These are phyloP conservation scores for Chytriomyces sp. DNA, from an alignment of 192 early-diverging fungal species.

Conservation along the genomic window DNA sequence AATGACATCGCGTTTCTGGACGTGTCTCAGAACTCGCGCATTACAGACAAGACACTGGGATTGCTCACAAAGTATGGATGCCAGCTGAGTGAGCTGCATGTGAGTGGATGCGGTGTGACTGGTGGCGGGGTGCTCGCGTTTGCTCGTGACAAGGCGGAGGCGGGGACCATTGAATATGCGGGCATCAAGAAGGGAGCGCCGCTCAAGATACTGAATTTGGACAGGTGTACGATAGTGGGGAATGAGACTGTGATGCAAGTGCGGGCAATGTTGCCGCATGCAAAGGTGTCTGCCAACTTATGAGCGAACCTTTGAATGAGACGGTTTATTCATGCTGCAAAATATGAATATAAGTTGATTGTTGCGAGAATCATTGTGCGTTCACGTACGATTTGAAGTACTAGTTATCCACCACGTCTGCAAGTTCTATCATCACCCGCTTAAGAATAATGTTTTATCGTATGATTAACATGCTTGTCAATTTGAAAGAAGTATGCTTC, in stretches of 20 bases:
- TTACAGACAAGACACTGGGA: slow-evolving; percentile 15
- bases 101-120: slow-evolving; percentile 9
- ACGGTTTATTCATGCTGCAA: no score
- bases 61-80: neutral
- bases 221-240: slow-evolving; percentile 4
- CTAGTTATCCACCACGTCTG: no score
- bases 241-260: slow-evolving; percentile 3
- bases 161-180: neutral
- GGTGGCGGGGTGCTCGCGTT: slow-evolving; percentile 6
- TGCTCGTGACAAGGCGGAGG: slow-evolving; percentile 9
- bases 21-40: neutral
- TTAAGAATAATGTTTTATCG: no score
- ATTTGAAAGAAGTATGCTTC: no score
- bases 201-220: slow-evolving; percentile 5
- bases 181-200: neutral
- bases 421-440: no score
- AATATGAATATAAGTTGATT: no score
- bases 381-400: no score
- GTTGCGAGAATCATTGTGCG: no score
- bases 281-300: slow-evolving; percentile 8
- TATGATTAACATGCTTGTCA: no score
- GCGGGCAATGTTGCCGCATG: neutral
- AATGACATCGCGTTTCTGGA: slow-evolving; percentile 5
- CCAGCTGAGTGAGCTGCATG: slow-evolving; percentile 7
- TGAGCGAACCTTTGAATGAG: no score